Evolutionary conservation across 441 rosid species (phyloP), one percentile per base, ranked within the genome.

Genomic region (Lepidium campestre): DNA sequence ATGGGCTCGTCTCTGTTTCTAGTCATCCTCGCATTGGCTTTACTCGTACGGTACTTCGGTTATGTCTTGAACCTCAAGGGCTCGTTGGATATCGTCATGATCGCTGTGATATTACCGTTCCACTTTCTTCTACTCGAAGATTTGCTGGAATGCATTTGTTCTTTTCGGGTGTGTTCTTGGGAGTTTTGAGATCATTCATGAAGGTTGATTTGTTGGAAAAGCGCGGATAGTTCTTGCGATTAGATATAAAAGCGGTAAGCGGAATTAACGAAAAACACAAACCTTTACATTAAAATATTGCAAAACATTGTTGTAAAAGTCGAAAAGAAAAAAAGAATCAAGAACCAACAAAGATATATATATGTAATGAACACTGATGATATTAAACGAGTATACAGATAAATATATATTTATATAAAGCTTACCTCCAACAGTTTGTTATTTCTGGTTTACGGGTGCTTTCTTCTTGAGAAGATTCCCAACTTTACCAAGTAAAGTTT

Each of bases 401-500:
- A 61, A 12, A 47, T 50, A n/a, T 39, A 23, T 65, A 6, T 17
- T 53, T 23, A 32, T 60, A 53, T 45, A 41, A 62, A 48, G n/a
- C 4, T 57, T 82, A 86, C 78, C 83, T 89, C 57, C 22, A 86
- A 75, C 76, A 83, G 88, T 78, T 75, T 74, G 61, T 48, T 56
- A 74, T 62, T 74, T 74, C 41, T 11, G 77, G 55, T 68, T 74
- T 10, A 68, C 61, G 4, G 81, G 67, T 62, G 86, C 70, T 79
- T 86, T 91, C 91, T 93, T 91, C 82, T 91, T 91, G 8, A 91
- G 91, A 45, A 94, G 83, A 72, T 83, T 89, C 68, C 97, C 93
- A n/a, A 94, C 91, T 79, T 94, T 94, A 48, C 78, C 79, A 31
- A 91, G 88, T 76, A 94, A 78, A 15, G 94, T 88, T 73, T 89